These are phyloP conservation scores for Corinectria fuckeliana DNA, from an alignment of 2,329 filamentous ascomycete genomes.

Conservation along the genomic window DNA sequence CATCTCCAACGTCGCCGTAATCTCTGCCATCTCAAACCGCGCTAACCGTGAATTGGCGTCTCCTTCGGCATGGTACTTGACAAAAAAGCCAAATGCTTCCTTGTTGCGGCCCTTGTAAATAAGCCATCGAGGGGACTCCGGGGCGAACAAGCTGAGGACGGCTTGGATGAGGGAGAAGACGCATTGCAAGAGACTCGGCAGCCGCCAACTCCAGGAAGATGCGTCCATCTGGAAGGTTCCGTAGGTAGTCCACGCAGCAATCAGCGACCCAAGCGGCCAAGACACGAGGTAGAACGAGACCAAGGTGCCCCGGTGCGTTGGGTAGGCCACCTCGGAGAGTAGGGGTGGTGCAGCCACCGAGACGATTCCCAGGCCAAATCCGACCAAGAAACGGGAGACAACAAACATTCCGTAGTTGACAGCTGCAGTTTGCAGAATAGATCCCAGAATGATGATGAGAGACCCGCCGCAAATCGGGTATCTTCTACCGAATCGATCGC, in stretches of 20 bases:
- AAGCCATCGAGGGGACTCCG: constrained; percentile 32
- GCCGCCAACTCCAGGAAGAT: constrained; percentile 55
- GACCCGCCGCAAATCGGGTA: constrained; percentile 38
- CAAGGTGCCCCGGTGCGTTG: constrained; percentile 43
- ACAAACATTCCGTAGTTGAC: constrained; percentile 45
- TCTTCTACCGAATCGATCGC: constrained; percentile 37
- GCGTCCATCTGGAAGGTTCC: constrained; percentile 47
- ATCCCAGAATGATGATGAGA: constrained; percentile 38
- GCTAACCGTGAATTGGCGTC: constrained; percentile 23
- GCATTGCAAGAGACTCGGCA: constrained; percentile 55
- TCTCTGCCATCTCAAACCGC: constrained; percentile 32
- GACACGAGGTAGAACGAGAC: constrained; percentile 39
- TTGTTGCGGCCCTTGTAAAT: constrained; percentile 37
- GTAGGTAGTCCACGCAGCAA: constrained; percentile 44
- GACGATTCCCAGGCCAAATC: constrained; percentile 50
- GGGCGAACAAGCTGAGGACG: constrained; percentile 19
- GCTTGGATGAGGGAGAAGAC: constrained; percentile 38
- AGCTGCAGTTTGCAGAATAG: constrained; percentile 38
- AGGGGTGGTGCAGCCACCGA: constrained; percentile 43
- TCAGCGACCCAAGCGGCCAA: constrained; percentile 28
- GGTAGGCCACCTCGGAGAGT: constrained; percentile 45
- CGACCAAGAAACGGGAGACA: constrained; percentile 43
- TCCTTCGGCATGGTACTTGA: constrained; percentile 33
- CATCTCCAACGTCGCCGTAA: constrained; percentile 30
- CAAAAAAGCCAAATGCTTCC: constrained; percentile 27